phyloP scores from a whole-genome alignment of 1,139 yeast genomes.

The Blastobotrys petasosporus region DNA sequence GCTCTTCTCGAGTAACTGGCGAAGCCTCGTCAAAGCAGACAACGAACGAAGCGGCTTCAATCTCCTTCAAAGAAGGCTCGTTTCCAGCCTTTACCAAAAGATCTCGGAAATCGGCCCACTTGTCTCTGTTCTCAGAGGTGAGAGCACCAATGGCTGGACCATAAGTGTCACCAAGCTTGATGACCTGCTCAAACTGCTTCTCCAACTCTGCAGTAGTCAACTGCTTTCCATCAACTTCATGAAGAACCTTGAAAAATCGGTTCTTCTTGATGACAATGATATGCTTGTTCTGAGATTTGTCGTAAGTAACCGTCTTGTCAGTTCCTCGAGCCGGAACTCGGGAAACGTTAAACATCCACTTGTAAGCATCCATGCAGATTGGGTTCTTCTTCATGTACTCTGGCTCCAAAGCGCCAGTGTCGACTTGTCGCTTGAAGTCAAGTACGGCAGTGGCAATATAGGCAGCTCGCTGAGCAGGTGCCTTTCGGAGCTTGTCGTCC shows the following conservation, averaged over 20 bases:
- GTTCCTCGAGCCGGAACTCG: conserved; percentile 46
- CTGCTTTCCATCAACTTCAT: conserved; percentile 45
- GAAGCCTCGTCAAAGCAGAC: conserved; percentile 67
- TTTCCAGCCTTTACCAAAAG: conserved; percentile 47
- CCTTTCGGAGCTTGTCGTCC: conserved; percentile 49
- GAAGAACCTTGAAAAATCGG: conserved; percentile 75
- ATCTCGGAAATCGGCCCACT: conserved; percentile 60
- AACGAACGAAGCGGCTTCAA: conserved; percentile 75
- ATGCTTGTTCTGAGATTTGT: conserved; percentile 45
- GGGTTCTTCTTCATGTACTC: conserved; percentile 80
- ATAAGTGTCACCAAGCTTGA: conserved; percentile 42
- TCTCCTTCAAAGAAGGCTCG: conserved; percentile 54
- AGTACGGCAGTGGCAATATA: conserved; percentile 44
- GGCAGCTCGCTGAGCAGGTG: conserved; percentile 73
- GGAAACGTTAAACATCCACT: conserved; percentile 84
- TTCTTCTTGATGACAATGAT: conserved; percentile 70
- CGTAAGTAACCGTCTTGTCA: conserved; percentile 31
- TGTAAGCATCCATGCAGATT: conserved; percentile 89
- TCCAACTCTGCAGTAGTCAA: conserved; percentile 60
- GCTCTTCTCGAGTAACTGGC: conserved; percentile 79
- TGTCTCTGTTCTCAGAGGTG: conserved; percentile 82
- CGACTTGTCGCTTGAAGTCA: conserved; percentile 36
- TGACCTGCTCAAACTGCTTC: conserved; percentile 55
- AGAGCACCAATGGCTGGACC: conserved; percentile 67
- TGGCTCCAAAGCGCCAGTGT: conserved; percentile 45